phyloP scores from a whole-genome alignment of 352 stramenopile genomes.

The Globisporangium cystogenes region DNA sequence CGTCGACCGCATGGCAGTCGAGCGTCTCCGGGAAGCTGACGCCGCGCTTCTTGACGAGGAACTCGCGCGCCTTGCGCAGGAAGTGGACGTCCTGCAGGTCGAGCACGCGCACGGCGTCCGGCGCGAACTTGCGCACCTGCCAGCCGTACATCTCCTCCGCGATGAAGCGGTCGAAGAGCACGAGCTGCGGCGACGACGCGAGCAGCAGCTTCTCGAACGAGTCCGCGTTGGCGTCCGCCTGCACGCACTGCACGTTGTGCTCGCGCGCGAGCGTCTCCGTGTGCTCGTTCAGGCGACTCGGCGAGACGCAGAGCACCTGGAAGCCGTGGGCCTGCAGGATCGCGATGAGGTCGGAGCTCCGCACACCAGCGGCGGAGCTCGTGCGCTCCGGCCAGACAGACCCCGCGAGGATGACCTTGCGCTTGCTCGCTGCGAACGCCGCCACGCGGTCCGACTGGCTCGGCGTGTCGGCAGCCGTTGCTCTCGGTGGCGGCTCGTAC shows the following conservation, averaged over 20 bases:
- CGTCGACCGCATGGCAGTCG: conserved; percentile 22
- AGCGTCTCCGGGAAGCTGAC: conserved; percentile 33
- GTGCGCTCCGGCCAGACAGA: conserved; percentile 86
- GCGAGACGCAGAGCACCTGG: conserved; percentile 71
- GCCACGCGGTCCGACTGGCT: conserved; percentile 27
- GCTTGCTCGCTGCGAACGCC: conserved; percentile 50
- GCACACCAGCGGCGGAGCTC: conserved; percentile 83
- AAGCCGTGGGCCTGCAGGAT: conserved; percentile 60
- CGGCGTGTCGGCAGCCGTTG: background rate
- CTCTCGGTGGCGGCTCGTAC: background rate
- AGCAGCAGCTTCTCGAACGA: conserved; percentile 58
- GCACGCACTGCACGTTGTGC: conserved; percentile 50
- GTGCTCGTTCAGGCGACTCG: conserved; percentile 71
- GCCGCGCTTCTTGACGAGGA: conserved; percentile 56
- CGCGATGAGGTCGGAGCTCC: conserved; percentile 71
- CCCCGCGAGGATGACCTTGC: conserved; percentile 61
- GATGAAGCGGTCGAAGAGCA: conserved; percentile 84
- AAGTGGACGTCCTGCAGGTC: conserved; percentile 94
- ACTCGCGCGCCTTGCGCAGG: conserved; percentile 77
- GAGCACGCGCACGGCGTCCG: conserved; percentile 76
- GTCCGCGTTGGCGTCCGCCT: conserved; percentile 68
- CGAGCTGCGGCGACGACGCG: conserved; percentile 49
- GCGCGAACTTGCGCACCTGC: conserved; percentile 71
- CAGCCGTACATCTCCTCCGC: conserved; percentile 86
- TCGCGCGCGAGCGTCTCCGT: conserved; percentile 37